Base-by-base conservation (phyloP, 83 land plant genomes). In the Diphasiastrum complanatum region DNA sequence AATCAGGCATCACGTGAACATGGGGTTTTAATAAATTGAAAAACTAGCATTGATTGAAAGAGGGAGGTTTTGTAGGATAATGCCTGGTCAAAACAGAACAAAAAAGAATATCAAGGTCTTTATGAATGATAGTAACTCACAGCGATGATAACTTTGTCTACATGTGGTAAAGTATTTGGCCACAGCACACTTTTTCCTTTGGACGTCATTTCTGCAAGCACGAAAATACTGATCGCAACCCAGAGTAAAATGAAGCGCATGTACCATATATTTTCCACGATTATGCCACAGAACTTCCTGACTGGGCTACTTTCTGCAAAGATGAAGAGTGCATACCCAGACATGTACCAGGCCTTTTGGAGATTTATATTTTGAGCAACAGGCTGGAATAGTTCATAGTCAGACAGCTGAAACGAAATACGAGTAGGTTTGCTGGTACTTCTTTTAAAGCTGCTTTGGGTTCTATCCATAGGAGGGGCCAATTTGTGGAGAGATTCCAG, bases 281-380 rank as follows among this genome's bases (percentile, higher is more conserved):
- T 25, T 19, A 32, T 2, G 1, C 31, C 23, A 12, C 56, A 45
- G 27, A 63, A 28, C n/a, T 10, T 62, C 14, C 78, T 63, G 1
- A 68, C 14, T 0, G 14, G n/a, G 27, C 51, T 61, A 6, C 55
- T 45, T 14, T 48, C 47, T 47, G 33, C n/a, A 48, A 75, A 75
- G 4, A 75, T 41, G 23, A 75, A 68, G 20, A 75, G 50, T 3
- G 78, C 31, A 37, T 33, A 25, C 32, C 58, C 47, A 3, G 65
- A 45, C 29, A 75, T 47, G 34, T 69, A 75, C 78, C 78, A 75
- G 6, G 78, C n/a, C n/a, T n/a, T n/a, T n/a, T n/a, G n/a, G n/a
- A n/a, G n/a, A n/a, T n/a, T n/a, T n/a, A n/a, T n/a, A n/a, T n/a
- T n/a, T n/a, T n/a, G n/a, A n/a, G n/a, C n/a, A n/a, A n/a, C n/a